phyloP scores from a whole-genome alignment of 257 asterid genomes.

The Plectranthus barbatus region DNA sequence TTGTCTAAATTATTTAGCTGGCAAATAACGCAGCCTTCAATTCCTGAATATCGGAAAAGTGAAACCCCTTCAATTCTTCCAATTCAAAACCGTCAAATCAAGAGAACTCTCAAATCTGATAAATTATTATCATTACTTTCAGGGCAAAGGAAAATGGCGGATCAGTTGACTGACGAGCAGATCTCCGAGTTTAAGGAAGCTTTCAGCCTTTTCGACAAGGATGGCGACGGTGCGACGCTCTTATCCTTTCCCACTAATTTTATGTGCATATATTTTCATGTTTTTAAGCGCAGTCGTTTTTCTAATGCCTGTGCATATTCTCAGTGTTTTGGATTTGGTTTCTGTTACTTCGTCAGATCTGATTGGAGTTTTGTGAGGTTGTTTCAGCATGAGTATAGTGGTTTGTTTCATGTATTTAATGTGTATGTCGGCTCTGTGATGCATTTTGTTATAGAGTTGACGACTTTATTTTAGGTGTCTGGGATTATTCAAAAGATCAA shows the following conservation, averaged over 20 bases:
- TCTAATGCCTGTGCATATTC: not conserved
- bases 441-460: not conserved
- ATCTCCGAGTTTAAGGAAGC: no score
- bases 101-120: not conserved
- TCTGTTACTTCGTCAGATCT: not conserved
- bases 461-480: not conserved
- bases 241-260: not conserved
- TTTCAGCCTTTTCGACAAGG: no score
- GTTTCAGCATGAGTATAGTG: not conserved
- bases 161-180: no score
- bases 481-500: not conserved
- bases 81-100: conserved; percentile 5
- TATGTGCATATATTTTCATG: not conserved
- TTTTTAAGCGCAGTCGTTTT: not conserved
- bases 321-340: not conserved
- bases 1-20: not conserved
- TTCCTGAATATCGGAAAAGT: no score
- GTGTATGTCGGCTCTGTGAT: not conserved
- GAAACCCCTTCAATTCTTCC: not conserved
- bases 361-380: not conserved
- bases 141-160: conserved; percentile 25
- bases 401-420: not conserved
- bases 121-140: not conserved
- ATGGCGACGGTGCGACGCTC: conserved; percentile 44
- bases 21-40: not conserved